Percentiles rank a stretch among this genome's conserved stretches.
Conservation (phyloP, 805 yeast genomes). For the Wickerhamomyces bovis region DNA sequence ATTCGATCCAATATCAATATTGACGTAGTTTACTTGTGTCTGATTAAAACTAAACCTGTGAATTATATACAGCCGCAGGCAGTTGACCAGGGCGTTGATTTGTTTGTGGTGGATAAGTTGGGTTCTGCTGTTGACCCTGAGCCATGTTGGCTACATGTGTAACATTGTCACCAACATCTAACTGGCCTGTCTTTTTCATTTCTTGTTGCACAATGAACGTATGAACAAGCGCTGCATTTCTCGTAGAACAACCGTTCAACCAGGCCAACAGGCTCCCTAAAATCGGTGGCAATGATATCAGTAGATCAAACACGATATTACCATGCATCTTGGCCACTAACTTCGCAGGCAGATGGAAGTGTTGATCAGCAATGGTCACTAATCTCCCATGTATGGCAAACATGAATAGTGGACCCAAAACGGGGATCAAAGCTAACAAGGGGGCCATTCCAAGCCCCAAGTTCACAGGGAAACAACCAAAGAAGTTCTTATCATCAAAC, state of each 20-base stretch:
- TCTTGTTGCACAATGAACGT: slow-evolving; percentile 22
- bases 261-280: slow-evolving; percentile 75
- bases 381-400: slow-evolving; percentile 71
- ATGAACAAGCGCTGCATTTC: slow-evolving; percentile 82
- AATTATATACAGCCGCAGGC: not conserved
- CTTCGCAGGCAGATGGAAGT: slow-evolving; percentile 50
- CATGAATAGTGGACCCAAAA: slow-evolving; percentile 79
- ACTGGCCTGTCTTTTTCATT: slow-evolving; percentile 1
- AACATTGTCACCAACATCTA: not conserved
- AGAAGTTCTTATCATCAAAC: slow-evolving; percentile 77
- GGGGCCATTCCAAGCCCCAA: slow-evolving; percentile 80
- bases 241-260: slow-evolving; percentile 79
- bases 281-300: slow-evolving; percentile 73
- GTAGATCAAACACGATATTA: slow-evolving; percentile 67
- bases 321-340: slow-evolving; percentile 67
- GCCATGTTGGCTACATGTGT: not conserved
- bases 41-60: too few relatives aligned
- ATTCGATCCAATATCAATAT: too few relatives aligned
- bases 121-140: not conserved
- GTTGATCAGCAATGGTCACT: slow-evolving; percentile 51
- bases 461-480: slow-evolving; percentile 72
- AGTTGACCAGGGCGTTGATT: not conserved
- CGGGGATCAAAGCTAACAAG: slow-evolving; percentile 64
- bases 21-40: too few relatives aligned
- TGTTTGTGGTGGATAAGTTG: not conserved